Evolutionary conservation across 805 yeast genomes (phyloP), one percentile per base, ranked within the genome.

Genomic region (Blastobotrys mokoenaii): DNA sequence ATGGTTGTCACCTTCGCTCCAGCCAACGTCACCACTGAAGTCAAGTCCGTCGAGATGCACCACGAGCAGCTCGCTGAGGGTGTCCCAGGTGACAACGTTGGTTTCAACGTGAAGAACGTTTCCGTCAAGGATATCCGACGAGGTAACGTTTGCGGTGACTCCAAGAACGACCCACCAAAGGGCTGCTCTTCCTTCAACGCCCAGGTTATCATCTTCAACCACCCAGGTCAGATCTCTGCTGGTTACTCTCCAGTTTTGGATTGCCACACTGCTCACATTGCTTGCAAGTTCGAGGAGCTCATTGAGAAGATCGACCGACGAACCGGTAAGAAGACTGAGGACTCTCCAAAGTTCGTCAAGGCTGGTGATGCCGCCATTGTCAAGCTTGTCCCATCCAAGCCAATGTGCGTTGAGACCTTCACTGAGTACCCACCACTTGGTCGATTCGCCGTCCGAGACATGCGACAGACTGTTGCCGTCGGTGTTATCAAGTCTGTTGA

Each of bases 381-480:
- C 59, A 82, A 80, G 67, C 77, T 89, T 75, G 80, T 87, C 63
- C 84, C 90, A 61, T 69, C 84, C 63, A 88, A 84, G 79, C 89
- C 95, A 64, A 79, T 90, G 76, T 89, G 96, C 73, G 95, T 89
- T 59, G 96, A 90, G 75, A 78, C 90, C 61, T 90, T 80, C 82
- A 74, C 80, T 67, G 93, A 87, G 68, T 88, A 90, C 82, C 96
- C 90, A 70, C 96, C 94, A 75, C 74, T 90, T 72, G 93, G 96
- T 75, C 88, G 97, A 82, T 77, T 90, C 75, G 90, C 90, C 71
- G 96, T 88, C 80, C 89, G 97, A 84, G 97, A 88, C 77, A 88
- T 88, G 97, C 85, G 97, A 84, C 96, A 88, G 78, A 89, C 97
- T 65, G 97, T 89, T 66, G 97, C 97, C 71, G 97, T 89, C 70